These are phyloP conservation scores for Suhomyces guaymorum DNA, from an alignment of 1,139 yeast species.

Conservation along the genomic window DNA sequence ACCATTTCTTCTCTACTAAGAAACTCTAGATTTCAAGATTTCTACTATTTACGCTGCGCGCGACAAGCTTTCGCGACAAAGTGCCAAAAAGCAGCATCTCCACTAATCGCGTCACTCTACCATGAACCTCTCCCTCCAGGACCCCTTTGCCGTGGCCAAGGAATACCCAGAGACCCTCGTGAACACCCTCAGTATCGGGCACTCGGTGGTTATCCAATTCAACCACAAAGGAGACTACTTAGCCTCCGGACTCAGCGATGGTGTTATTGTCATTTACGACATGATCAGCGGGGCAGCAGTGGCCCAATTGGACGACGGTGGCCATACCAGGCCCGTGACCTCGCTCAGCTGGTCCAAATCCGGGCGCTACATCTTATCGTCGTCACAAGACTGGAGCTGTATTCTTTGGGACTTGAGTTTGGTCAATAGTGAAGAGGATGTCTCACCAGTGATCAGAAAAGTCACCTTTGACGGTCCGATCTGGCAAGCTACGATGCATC, in stretches of 20 bases:
- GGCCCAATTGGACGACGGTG: constrained; percentile 52
- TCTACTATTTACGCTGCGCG: not conserved
- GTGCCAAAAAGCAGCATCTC: not conserved
- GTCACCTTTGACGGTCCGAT: constrained; percentile 67
- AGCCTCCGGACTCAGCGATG: constrained; percentile 83
- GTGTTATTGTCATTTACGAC: constrained; percentile 77
- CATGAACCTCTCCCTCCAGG: constrained; percentile 85
- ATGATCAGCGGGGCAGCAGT: constrained; percentile 58
- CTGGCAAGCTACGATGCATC: constrained; percentile 69
- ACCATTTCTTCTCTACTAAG: too few species aligned
- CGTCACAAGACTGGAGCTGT: constrained; percentile 85
- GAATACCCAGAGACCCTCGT: constrained; percentile 87
- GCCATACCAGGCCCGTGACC: constrained; percentile 74
- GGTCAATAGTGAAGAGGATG: constrained; percentile 32
- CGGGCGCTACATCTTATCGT: constrained; percentile 69
- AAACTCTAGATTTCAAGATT: not conserved
- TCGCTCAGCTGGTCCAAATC: constrained; percentile 76
- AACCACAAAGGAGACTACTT: constrained; percentile 81
- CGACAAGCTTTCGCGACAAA: not conserved
- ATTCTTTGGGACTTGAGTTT: constrained; percentile 75
- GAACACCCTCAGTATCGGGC: constrained; percentile 65
- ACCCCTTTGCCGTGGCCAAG: constrained; percentile 89
- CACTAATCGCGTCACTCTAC: not conserved
- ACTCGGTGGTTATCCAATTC: constrained; percentile 72
- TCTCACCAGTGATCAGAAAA: constrained; percentile 38